Percentiles rank a stretch among this genome's conserved stretches.
phyloP scores from a whole-genome alignment of 1,284 basidiomycete genomes.

The Cutaneotrichosporon arboriforme region DNA sequence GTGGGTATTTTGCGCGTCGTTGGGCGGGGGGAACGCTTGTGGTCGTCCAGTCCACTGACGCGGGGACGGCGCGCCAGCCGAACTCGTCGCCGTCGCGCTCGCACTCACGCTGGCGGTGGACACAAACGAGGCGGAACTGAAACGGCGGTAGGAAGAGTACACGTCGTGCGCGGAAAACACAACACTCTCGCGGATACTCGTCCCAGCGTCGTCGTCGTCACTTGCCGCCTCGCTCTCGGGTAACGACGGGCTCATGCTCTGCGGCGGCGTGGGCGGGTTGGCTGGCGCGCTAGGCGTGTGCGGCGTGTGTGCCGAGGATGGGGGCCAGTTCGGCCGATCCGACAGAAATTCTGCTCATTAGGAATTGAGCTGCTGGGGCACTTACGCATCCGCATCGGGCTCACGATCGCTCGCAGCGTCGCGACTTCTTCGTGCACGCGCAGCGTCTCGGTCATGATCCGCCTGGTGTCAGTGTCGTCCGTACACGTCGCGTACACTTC shows the following conservation, averaged over 20 bases:
- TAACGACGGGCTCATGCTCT: slow-evolving; percentile 1
- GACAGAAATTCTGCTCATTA: slow-evolving; percentile 8
- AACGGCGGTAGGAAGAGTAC: not conserved
- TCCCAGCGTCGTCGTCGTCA: slow-evolving; percentile 8
- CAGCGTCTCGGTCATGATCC: slow-evolving; percentile 60
- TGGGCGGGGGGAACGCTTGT: slow-evolving; percentile 14
- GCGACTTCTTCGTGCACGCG: slow-evolving; percentile 70
- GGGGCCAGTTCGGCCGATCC: slow-evolving; percentile 11
- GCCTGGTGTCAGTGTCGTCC: slow-evolving; percentile 18
- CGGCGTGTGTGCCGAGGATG: slow-evolving; percentile 1
- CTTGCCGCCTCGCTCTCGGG: not conserved
- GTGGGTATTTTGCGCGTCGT: not conserved
- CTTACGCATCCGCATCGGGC: slow-evolving; percentile 66
- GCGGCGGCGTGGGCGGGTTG: slow-evolving; percentile 7
- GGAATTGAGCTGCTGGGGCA: not conserved
- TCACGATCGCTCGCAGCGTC: slow-evolving; percentile 64
- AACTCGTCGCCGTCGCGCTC: too few relatives aligned
- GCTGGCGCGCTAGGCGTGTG: not conserved
- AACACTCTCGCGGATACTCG: slow-evolving; percentile 20
- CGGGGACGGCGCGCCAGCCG: not conserved
- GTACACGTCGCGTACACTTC: slow-evolving; percentile 23
- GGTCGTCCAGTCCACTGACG: slow-evolving; percentile 15
- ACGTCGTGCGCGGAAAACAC: slow-evolving; percentile 18
- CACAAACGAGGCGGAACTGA: slow-evolving; percentile 11
- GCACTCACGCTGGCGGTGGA: slow-evolving; percentile 6